Evolutionary conservation across 306 rosid species (phyloP), one percentile per base, ranked within the genome.

Genomic region (Comarum palustre): DNA sequence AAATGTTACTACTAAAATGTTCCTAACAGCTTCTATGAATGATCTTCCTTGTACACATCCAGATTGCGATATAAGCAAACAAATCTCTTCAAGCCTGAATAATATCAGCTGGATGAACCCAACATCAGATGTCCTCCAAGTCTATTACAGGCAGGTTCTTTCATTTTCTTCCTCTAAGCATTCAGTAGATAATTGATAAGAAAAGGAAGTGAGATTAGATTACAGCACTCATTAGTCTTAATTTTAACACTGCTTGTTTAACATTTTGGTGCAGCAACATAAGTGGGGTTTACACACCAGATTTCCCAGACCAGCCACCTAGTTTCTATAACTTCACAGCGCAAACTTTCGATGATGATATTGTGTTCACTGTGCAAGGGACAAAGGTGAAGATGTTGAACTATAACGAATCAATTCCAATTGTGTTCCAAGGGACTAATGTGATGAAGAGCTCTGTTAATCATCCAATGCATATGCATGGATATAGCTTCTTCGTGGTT

Each of bases 391-490:
- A 29, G 60, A 60, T 73, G 20, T 22, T 73, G 47, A 62, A 73
- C 46, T 73, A 73, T 62, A 62, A 62, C 3, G 77, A 73, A 34
- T 13, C 14, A n/a, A 25, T 73, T 15, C 68, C 61, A 66, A 45
- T 73, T 27, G 47, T 62, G 50, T 73, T 73, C 32, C 77, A 73
- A 73, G 77, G 60, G 43, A 73, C 77, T 7, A 46, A 61, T 31
- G 41, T 73, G 60, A 3, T 60, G n/a, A n/a, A 7, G 11, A 60
- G 47, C 46, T 31, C 77, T 3, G 34, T n/a, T 9, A 45, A 60
- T 62, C 70, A 61, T 31, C 77, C 48, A 17, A 73, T 73, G 77
- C 77, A 61, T 73, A 9, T 73, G 45, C 61, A 61, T 62, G 77
- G 77, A 22, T 20, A 71, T 71, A 52, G 48, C 64, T 51, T 55